These are phyloP conservation scores for Gnomoniopsis sp. DNA, from an alignment of 2,329 filamentous ascomycete genomes.

Conservation along the genomic window DNA sequence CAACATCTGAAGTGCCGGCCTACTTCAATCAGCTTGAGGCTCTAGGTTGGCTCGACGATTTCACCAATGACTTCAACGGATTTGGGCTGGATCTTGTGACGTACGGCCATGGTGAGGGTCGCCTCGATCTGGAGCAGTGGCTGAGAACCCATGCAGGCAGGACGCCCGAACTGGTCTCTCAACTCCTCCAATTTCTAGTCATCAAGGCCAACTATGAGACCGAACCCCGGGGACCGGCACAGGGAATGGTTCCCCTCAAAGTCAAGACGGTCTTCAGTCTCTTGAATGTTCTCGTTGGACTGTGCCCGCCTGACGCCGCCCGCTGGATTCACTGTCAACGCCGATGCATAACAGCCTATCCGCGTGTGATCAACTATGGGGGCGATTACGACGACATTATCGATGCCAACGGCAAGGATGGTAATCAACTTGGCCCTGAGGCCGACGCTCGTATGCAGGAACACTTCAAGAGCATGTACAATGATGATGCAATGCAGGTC, in stretches of 20 bases:
- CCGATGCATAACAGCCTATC: constrained; percentile 87
- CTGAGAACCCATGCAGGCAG: constrained; percentile 67
- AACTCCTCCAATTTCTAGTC: constrained; percentile 74
- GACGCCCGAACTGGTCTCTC: constrained; percentile 63
- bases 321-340: constrained; percentile 80
- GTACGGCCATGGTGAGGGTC: constrained; percentile 74
- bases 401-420: constrained; percentile 74
- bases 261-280: constrained; percentile 82
- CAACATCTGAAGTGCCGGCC: constrained; percentile 62
- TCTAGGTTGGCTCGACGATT: constrained; percentile 78
- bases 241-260: constrained; percentile 68
- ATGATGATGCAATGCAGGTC: constrained; percentile 75
- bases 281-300: constrained; percentile 74
- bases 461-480: constrained; percentile 97
- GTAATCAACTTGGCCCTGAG: constrained; percentile 74
- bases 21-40: constrained; percentile 79
- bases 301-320: constrained; percentile 49
- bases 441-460: constrained; percentile 94
- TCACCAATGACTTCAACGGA: constrained; percentile 75
- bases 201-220: constrained; percentile 83
- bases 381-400: constrained; percentile 91
- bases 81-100: constrained; percentile 87
- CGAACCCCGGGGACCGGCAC: constrained; percentile 64
- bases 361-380: constrained; percentile 92
- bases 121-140: constrained; percentile 81